Percentiles rank a stretch among this genome's conserved stretches.
Evolutionary conservation across 192 early-diverging fungal genomes (phyloP).

Genomic region (Gryganskiella cystojenkinii): DNA sequence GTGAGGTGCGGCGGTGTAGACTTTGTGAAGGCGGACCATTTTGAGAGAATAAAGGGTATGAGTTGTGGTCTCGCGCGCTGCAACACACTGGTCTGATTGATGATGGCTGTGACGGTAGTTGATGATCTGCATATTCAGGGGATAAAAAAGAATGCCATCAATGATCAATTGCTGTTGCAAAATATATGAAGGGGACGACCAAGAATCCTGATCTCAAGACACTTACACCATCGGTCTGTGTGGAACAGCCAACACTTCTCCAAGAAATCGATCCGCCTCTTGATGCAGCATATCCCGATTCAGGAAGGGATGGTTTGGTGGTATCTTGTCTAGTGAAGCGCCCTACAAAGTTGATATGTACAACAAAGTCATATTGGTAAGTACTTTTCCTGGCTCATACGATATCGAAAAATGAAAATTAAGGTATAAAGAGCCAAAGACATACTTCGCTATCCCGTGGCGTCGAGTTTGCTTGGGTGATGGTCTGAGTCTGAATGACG

Average conservation of each 20-base stretch:
- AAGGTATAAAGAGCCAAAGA: too few species aligned
- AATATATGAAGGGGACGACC: too few species aligned
- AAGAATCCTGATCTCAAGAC: too few species aligned
- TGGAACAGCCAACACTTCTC: slow-evolving; percentile 28
- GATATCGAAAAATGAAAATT: too few species aligned
- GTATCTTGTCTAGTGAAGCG: slow-evolving; percentile 10
- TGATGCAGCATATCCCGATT: slow-evolving; percentile 16
- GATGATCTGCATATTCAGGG: too few species aligned
- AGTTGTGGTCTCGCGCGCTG: slow-evolving; percentile 45
- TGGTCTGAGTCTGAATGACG: slow-evolving; percentile 36
- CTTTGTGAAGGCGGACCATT: slow-evolving; percentile 20
- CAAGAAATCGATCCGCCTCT: slow-evolving; percentile 38
- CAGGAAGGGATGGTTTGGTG: slow-evolving; percentile 33
- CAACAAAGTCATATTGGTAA: not conserved
- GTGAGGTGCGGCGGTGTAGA: slow-evolving; percentile 29
- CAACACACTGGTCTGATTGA: slow-evolving; percentile 42
- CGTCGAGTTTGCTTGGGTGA: slow-evolving; percentile 33
- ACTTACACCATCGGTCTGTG: slow-evolving; percentile 32
- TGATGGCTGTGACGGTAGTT: slow-evolving; percentile 40
- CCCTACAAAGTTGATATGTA: not conserved
- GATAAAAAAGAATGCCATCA: too few species aligned
- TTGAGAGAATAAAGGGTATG: slow-evolving; percentile 37
- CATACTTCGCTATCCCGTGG: slow-evolving; percentile 21
- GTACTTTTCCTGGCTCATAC: not conserved
- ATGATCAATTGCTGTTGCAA: too few species aligned